Evolutionary conservation across 1,139 yeast species (phyloP), one percentile per base, ranked within the genome.

Genomic region (Geotrichum phurueaensis): DNA sequence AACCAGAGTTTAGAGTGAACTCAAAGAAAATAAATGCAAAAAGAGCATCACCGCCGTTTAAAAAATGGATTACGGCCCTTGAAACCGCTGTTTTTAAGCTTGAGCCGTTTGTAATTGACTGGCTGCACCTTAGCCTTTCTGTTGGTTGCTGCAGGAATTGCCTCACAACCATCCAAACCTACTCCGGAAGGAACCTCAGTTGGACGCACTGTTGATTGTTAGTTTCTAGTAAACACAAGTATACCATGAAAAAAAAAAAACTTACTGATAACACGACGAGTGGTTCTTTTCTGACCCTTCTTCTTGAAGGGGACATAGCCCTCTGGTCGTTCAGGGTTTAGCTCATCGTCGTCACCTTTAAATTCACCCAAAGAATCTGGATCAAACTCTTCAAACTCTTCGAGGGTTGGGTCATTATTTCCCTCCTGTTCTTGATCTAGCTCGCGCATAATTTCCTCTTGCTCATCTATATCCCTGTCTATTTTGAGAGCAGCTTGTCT

Each of bases 201-300:
- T 27, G 61, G 61, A 20, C 61, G 61, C 56, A 59, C 60, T 58
- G 60, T 53, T 43, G 60, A 63, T 31, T 56, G 61, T 29, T 60
- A 60, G 53, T 60, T 59, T 3, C 70, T 69, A 12, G 78, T 68
- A 0, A 39, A 39, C n/a, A 39, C 47, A n/a, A 2, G 20, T 7
- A 39, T 6, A 39, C n/a, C n/a, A 83, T n/a, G n/a, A 3, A 31
- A 47, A 15, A 43, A 31, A 20, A 31, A 22, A n/a, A n/a, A 58
- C 63, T 79, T 81, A 71, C 85, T 79, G 62, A 81, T 82, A 70
- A 82, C 84, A 61, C 86, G 77, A 65, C 86, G 76, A 0, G 90
- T 85, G 2, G 84, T 81, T 68, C 92, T 75, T 74, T 86, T 86
- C 57, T 82, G 86, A 75, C 73, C 77, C 72, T 76, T 76, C 62